Base-by-base conservation (phyloP, 352 stramenopile species). In the Phytophthora europaea region DNA sequence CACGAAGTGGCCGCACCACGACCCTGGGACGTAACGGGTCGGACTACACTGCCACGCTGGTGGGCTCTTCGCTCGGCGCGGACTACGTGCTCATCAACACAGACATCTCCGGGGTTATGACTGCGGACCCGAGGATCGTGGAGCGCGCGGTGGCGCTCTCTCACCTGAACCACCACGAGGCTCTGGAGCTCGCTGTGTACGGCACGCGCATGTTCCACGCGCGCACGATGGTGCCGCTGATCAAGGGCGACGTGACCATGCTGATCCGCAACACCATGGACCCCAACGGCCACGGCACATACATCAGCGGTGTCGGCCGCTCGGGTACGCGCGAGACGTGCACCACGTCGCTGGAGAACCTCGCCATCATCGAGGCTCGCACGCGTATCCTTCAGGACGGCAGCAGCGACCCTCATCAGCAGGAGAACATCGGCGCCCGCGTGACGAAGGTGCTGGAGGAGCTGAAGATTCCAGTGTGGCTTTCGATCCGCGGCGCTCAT, bases 71-170 rank as follows among this genome's bases (percentile, higher is more conserved):
- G 1, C 69, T 96, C 3, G 67, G 80, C 9, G 87, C 85, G 8
- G 87, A 94, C 75, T 94, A 94, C 63, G 89, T 96, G 45, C 75
- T 96, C 12, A 95, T 96, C 77, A 94, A 96, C 67, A 96, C 88
- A 5, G 88, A 96, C 52, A 94, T 95, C 34, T 85, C 85, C 2
- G 89, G 89, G 1, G 89, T 96, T 23, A 96, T 96, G 89, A 94
- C 86, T 0, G 89, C 89, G 0, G 88, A 96, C 59, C 89, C 88
- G 43, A 76, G 82, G 16, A 91, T 96, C 54, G 89, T 96, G 13
- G 82, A 93, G n/a, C 84, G 83, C 12, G 89, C 88, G 0, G 80
- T 87, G 10, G 81, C 87, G 23, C 72, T 96, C 1, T 91, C 85
- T 18, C 85, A 96, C 56, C 61, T 96, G 23, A 94, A 90, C 59